Conservation (phyloP, 2,329 filamentous ascomycete genomes). For the Alternaria gaisen region DNA sequence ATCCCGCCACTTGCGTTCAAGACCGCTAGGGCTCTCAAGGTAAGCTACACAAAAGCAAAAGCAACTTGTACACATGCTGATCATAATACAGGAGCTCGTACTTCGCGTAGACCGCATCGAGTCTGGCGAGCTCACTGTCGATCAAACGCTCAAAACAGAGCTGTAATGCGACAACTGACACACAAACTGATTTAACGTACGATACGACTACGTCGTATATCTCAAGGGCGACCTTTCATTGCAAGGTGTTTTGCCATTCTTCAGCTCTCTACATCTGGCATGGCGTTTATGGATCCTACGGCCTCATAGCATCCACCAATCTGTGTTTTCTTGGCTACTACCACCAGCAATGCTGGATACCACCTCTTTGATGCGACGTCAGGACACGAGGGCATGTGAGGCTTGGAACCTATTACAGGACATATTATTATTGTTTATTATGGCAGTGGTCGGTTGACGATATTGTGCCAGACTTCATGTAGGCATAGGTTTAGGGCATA, state of each 20-base stretch:
- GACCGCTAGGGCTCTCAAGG: slow-evolving; percentile 83
- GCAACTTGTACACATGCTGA: slow-evolving; percentile 20
- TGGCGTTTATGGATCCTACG: background rate
- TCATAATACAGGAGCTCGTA: slow-evolving; percentile 48
- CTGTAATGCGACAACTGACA: slow-evolving; percentile 27
- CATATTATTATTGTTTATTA: slow-evolving; percentile 30
- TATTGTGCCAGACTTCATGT: background rate
- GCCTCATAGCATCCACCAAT: background rate
- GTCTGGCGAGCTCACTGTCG: slow-evolving; percentile 48
- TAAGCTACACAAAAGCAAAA: background rate
- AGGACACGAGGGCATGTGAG: slow-evolving; percentile 3
- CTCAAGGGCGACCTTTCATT: background rate
- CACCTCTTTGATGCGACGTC: slow-evolving; percentile 3
- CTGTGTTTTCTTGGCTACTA: background rate
- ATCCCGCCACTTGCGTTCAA: slow-evolving; percentile 88
- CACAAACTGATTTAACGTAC: slow-evolving; percentile 4
- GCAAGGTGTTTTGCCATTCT: background rate
- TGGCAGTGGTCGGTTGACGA: background rate
- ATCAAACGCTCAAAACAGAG: slow-evolving; percentile 44
- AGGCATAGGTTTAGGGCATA: background rate
- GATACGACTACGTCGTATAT: background rate
- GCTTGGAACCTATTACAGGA: slow-evolving; percentile 5
- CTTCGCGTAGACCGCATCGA: slow-evolving; percentile 54
- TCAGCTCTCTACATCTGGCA: background rate
- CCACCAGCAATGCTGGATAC: slow-evolving; percentile 18